These are phyloP conservation scores for Pyricularia grisea DNA, from an alignment of 2,329 filamentous ascomycete genomes.

Conservation along the genomic window DNA sequence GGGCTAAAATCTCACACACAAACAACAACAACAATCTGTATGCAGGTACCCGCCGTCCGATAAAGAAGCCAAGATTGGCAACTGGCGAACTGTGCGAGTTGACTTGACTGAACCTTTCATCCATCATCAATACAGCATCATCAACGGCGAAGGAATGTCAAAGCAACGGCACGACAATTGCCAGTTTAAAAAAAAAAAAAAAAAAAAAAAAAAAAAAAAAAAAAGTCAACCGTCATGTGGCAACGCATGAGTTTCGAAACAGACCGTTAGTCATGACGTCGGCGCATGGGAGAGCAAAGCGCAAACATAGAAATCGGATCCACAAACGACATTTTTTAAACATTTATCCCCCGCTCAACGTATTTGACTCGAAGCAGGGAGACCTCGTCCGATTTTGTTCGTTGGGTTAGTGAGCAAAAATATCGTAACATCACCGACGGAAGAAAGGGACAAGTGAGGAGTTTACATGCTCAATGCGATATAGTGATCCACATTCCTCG, in stretches of 20 bases:
- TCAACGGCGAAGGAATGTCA: neutral
- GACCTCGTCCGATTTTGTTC: neutral
- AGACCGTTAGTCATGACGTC: neutral
- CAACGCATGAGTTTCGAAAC: neutral
- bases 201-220: no score
- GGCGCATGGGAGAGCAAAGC: neutral
- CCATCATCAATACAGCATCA: neutral
- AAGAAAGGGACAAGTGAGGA: neutral
- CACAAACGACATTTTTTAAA: neutral
- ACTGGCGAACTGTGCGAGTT: neutral
- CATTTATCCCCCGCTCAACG: neutral
- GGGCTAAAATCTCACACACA: neutral
- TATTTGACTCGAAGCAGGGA: neutral
- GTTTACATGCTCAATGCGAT: neutral
- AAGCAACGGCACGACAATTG: neutral
- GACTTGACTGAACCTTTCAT: neutral
- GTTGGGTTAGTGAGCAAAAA: neutral
- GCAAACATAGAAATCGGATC: neutral
- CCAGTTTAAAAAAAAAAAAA: no score
- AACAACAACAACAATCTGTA: neutral
- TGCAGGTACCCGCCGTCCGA: neutral
- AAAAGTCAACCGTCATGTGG: neutral
- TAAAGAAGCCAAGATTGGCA: neutral
- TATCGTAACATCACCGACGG: neutral
- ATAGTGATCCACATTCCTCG: neutral